Conservation (phyloP, 108 stramenopile genomes). For the Cyclostephanos tholiformis region DNA sequence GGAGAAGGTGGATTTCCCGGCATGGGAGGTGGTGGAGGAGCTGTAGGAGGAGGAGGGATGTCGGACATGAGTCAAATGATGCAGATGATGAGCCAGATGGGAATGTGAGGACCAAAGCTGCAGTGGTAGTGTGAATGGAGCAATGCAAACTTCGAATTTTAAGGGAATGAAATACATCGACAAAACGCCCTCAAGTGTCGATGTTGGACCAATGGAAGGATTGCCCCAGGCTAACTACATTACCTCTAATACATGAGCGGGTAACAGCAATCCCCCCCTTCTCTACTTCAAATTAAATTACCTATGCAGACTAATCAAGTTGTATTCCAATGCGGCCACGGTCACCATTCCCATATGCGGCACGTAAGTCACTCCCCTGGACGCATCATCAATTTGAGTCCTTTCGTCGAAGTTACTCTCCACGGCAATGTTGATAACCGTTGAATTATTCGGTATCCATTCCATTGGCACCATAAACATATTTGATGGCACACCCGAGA, state of each 20-base stretch:
- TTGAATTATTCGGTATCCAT: conserved; percentile 69
- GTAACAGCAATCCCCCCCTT: too few species aligned
- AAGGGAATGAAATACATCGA: too few species aligned
- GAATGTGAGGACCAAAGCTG: conserved; percentile 40
- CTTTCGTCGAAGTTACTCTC: conserved; percentile 85
- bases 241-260: too few species aligned
- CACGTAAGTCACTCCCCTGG: conserved; percentile 72
- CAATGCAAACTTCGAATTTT: conserved; percentile 49
- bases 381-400: conserved; percentile 48
- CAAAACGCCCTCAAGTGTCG: too few species aligned
- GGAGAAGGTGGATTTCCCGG: conserved; percentile 39
- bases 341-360: conserved; percentile 95
- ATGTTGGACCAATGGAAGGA: not conserved
- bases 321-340: conserved; percentile 89
- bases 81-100: conserved; percentile 56
- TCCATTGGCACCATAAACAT: conserved; percentile 72
- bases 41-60: conserved; percentile 41
- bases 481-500: conserved; percentile 86
- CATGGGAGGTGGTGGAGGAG: conserved; percentile 18
- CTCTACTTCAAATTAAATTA: conserved; percentile 32
- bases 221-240: conserved; percentile 14
- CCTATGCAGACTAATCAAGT: conserved; percentile 81
- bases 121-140: conserved; percentile 72
- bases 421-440: conserved; percentile 91
- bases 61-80: conserved; percentile 53